Evolutionary conservation across 2,329 filamentous ascomycete species (phyloP).

Genomic region (Xylariaceae sp.): DNA sequence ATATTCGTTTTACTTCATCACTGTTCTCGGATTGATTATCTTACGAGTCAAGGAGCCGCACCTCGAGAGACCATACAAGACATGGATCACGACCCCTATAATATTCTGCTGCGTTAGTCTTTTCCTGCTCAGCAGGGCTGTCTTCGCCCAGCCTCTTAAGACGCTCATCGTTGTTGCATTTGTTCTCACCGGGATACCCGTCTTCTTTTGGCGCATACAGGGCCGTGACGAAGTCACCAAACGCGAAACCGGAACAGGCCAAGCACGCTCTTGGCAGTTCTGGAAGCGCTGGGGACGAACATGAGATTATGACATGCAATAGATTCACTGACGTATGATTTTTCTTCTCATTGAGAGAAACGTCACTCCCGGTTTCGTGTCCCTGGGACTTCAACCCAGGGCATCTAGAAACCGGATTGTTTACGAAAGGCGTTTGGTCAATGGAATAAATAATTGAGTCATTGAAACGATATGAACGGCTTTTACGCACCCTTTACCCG

Average conservation of each 20-base stretch:
- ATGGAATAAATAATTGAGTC: background rate
- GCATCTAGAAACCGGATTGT: background rate
- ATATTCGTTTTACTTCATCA: conserved; percentile 96
- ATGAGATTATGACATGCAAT: conserved; percentile 22
- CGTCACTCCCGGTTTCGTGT: background rate
- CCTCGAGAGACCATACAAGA: conserved; percentile 85
- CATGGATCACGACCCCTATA: conserved; percentile 95
- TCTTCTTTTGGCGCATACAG: conserved; percentile 84
- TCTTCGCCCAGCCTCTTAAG: conserved; percentile 87
- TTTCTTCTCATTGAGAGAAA: conserved; percentile 7
- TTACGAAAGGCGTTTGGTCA: conserved; percentile 7
- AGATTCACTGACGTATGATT: conserved; percentile 9
- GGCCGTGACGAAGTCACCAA: conserved; percentile 51
- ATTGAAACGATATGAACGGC: background rate
- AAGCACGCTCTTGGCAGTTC: conserved; percentile 52
- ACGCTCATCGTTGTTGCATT: conserved; percentile 83
- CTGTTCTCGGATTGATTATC: conserved; percentile 87
- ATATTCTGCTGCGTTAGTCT: conserved; percentile 97
- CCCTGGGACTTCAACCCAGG: background rate
- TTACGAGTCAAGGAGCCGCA: conserved; percentile 81
- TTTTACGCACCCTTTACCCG: background rate
- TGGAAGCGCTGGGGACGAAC: conserved; percentile 43
- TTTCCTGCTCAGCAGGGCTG: conserved; percentile 80
- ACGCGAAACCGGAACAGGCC: conserved; percentile 36
- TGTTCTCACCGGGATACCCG: conserved; percentile 73